Base-by-base conservation (phyloP, 352 stramenopile species). In the Halophytophthora polymorphica region DNA sequence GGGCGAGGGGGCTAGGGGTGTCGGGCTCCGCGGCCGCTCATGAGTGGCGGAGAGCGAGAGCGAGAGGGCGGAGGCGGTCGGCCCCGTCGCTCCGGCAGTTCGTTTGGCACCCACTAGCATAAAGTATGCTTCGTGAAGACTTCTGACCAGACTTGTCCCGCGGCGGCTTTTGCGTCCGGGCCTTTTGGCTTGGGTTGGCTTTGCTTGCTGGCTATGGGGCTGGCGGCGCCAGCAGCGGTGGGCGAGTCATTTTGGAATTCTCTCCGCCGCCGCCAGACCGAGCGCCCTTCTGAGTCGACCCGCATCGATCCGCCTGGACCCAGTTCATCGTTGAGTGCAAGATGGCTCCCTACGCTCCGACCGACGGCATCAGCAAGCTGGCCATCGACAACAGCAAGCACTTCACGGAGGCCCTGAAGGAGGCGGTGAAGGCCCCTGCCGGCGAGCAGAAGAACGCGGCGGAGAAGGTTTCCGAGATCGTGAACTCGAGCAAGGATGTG, bases 351-450 rank as follows among this genome's bases (percentile, higher is more conserved):
- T 90, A 88, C 74, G 81, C 79, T 58, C 82, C 82, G 35, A 80
- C 73, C 56, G 82, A 87, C 67, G 79, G 74, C 65, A 86, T 89
- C 57, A 90, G 66, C 75, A 83, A 90, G 68, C 75, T 94, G 53
- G 81, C 75, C 18, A 89, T 91, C 53, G 83, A 92, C 76, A 86
- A 92, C 75, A 95, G 80, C 77, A 93, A 95, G 74, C 84, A 93
- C 74, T 95, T 95, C 62, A 90, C 80, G 23, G 77, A 90, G 45
- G 84, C 84, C 37, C 63, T 93, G 41, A 71, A 88, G 64, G 74
- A 94, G 71, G 81, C 84, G 28, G 74, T 91, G 53, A 81, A 82
- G 64, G 64, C 62, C 56, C 69, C 68, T 43, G 61, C 64, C 25
- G 79, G 91, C 58, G 69, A 91, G 69, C 74, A 89, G 65, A 87